Evolutionary conservation across 306 rosid species (phyloP).

Genomic region (Alnus rubra): DNA sequence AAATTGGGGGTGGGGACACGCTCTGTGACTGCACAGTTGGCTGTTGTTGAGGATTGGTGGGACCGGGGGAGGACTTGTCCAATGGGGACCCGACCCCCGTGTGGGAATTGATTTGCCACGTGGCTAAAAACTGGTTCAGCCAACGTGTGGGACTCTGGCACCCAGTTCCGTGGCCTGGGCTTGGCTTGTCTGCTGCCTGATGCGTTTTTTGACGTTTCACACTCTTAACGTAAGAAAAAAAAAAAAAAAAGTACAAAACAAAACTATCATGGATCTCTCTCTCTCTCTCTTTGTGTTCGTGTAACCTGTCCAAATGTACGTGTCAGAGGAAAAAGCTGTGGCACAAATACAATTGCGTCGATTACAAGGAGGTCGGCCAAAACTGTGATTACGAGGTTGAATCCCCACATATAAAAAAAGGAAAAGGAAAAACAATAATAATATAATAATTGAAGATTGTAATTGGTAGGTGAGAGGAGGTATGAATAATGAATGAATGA

Average conservation of each 20-base stretch:
- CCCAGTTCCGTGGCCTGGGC: constrained; percentile 29
- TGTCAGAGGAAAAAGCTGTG: constrained; percentile 20
- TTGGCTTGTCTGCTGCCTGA: constrained; percentile 5
- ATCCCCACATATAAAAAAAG: too few species aligned
- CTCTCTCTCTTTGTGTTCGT: background rate
- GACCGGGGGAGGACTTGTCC: too few species aligned
- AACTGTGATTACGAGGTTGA: too few species aligned
- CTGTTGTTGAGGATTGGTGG: too few species aligned
- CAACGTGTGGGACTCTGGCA: constrained; percentile 52
- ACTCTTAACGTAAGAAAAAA: background rate
- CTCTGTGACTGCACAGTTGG: constrained; percentile 33
- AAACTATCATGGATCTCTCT: background rate
- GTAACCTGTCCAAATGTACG: constrained; percentile 25
- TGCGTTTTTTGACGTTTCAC: constrained; percentile 35
- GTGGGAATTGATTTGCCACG: constrained; percentile 30
- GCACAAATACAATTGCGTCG: background rate
- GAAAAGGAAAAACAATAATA: too few species aligned
- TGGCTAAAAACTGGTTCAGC: constrained; percentile 17
- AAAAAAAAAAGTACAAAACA: too few species aligned
- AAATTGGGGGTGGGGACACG: background rate
- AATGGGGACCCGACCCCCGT: constrained; percentile 30
- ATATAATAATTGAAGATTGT: too few species aligned
- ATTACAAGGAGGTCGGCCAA: constrained; percentile 32
- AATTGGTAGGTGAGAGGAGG: too few species aligned
- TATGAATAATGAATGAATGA: too few species aligned